These are phyloP conservation scores for Irpex sp. DNA, from an alignment of 1,284 basidiomycete genomes.

Conservation along the genomic window DNA sequence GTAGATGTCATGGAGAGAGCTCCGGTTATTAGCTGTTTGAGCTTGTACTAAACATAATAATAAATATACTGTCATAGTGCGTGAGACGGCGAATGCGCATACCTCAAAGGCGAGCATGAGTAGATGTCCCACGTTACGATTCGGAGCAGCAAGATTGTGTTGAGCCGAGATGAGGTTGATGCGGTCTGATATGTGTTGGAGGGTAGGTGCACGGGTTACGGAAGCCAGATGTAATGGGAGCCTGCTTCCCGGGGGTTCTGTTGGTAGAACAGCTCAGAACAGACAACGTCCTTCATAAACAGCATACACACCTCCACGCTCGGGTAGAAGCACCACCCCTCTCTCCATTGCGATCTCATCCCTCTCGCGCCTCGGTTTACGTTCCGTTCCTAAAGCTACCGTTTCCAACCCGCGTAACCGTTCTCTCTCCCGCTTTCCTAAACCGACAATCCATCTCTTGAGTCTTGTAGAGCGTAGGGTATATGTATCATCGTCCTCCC, in stretches of 20 bases:
- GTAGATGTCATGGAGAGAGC: constrained; percentile 70
- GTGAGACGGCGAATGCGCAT: constrained; percentile 9
- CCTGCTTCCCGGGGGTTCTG: constrained; percentile 67
- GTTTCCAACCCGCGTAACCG: constrained; percentile 50
- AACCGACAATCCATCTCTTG: constrained; percentile 68
- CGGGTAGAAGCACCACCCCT: constrained; percentile 53
- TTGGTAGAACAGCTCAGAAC: not conserved
- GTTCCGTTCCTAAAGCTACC: constrained; percentile 23
- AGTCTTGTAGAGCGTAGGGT: constrained; percentile 56
- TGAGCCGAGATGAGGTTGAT: constrained; percentile 77
- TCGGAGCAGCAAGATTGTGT: constrained; percentile 57
- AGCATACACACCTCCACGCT: constrained; percentile 51
- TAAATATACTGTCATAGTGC: not conserved
- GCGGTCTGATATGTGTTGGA: constrained; percentile 74
- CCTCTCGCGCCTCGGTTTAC: constrained; percentile 35
- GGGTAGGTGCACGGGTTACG: constrained; percentile 58
- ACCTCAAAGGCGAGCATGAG: constrained; percentile 77
- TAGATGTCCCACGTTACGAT: constrained; percentile 56
- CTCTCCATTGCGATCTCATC: constrained; percentile 72
- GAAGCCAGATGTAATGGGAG: constrained; percentile 65
- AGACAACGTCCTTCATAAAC: not conserved
- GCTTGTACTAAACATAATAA: constrained; percentile 49
- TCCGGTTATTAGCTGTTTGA: constrained; percentile 76
- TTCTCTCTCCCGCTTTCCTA: constrained; percentile 70
- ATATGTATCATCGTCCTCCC: constrained; percentile 44